Evolutionary conservation across 108 stramenopile species (phyloP).

Genomic region (Craspedostauros australis): DNA sequence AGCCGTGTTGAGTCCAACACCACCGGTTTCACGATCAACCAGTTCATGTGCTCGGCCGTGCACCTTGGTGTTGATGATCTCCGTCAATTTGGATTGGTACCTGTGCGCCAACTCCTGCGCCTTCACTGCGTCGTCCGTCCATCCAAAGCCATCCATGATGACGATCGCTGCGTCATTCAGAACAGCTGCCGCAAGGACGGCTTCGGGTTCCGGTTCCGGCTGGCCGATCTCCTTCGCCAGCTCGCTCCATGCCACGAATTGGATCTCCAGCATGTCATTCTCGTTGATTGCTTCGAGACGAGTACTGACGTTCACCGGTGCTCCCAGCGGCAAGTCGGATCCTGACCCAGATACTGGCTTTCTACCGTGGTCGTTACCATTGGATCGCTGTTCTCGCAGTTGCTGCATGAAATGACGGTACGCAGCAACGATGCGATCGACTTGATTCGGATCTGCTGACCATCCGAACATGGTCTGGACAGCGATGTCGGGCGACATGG

Average conservation of each 20-base stretch:
- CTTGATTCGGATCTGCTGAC: slow-evolving; percentile 33
- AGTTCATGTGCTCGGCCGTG: slow-evolving; percentile 1
- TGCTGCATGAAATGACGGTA: background rate
- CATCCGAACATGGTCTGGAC: slow-evolving; percentile 51
- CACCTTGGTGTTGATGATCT: slow-evolving; percentile 4
- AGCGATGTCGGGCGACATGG: slow-evolving; percentile 36
- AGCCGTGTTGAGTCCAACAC: background rate
- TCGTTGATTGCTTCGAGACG: slow-evolving; percentile 10
- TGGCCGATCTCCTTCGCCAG: slow-evolving; percentile 45
- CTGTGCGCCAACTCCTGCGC: slow-evolving; percentile 13
- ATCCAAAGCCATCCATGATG: slow-evolving; percentile 48
- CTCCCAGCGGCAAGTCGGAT: background rate
- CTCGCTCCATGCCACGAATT: slow-evolving; percentile 57
- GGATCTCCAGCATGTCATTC: slow-evolving; percentile 48
- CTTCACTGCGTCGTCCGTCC: slow-evolving; percentile 35
- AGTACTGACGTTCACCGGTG: no score
- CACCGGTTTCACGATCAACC: no score
- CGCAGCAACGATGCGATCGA: slow-evolving; percentile 37
- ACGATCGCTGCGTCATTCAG: slow-evolving; percentile 34
- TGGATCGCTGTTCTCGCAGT: no score
- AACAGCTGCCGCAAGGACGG: slow-evolving; percentile 48
- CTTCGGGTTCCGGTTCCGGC: slow-evolving; percentile 41
- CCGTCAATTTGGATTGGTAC: slow-evolving; percentile 7
- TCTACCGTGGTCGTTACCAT: background rate
- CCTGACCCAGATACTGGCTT: background rate